phyloP scores from a whole-genome alignment of 2,329 filamentous ascomycete species.

The Fusarium coicis region DNA sequence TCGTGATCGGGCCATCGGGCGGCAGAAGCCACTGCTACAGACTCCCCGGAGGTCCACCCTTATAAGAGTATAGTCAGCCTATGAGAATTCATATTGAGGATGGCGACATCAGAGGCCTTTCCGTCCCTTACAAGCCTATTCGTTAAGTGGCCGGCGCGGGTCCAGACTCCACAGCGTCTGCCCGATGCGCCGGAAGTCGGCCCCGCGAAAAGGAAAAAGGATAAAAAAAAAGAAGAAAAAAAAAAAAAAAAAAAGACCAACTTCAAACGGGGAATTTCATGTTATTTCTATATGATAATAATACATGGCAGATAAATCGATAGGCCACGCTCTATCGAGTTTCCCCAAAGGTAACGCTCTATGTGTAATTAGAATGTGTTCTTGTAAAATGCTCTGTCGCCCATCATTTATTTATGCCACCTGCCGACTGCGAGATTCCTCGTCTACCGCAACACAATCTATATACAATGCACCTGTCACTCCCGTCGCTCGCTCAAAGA shows the following conservation, averaged over 20 bases:
- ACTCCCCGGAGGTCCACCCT: conserved; percentile 18
- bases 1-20: conserved; percentile 39
- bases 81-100: conserved; percentile 17
- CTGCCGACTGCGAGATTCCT: conserved; percentile 3
- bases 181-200: conserved; percentile 42
- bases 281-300: not conserved
- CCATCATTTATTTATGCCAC: not conserved
- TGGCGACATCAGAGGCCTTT: conserved; percentile 37
- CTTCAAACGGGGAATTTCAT: not conserved
- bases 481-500: conserved; percentile 23
- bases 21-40: conserved; percentile 25
- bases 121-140: conserved; percentile 21
- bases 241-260: not conserved
- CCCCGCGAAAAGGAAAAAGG: not conserved
- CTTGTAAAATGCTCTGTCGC: not conserved
- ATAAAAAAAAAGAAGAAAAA: not conserved
- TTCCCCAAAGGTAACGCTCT: not conserved
- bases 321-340: not conserved
- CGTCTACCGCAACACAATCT: conserved; percentile 5
- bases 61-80: conserved; percentile 12
- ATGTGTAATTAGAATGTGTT: conserved; percentile 20
- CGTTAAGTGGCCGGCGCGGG: conserved; percentile 13
- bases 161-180: conserved; percentile 17
- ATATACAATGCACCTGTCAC: conserved; percentile 17
- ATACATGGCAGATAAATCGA: not conserved